Evolutionary conservation across 129 eudicot species (phyloP).

Genomic region (Oenanthe sinensis): DNA sequence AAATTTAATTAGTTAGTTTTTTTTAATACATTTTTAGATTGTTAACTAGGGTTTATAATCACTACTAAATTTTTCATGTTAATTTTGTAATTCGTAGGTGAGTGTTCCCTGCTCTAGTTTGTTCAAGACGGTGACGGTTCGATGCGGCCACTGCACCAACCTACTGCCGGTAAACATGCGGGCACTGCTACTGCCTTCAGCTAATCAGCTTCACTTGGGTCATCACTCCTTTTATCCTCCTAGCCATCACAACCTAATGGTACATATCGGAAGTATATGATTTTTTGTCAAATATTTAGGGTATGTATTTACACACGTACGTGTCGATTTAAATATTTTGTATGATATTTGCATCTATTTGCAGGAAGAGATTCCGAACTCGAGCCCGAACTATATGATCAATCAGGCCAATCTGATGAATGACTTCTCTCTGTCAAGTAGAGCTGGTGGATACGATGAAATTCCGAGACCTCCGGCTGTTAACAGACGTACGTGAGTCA

Average conservation of each 20-base stretch:
- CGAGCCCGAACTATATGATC: conserved; percentile 40
- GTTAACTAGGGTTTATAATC: neutral
- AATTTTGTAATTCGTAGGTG: conserved; percentile 28
- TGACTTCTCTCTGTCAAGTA: conserved; percentile 25
- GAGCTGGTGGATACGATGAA: conserved; percentile 40
- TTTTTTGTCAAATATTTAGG: neutral
- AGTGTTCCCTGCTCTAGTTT: conserved; percentile 77
- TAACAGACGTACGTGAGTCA: conserved; percentile 63
- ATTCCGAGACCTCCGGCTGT: conserved; percentile 54
- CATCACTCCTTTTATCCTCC: conserved; percentile 40
- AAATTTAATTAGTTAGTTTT: neutral
- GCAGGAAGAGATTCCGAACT: conserved; percentile 48
- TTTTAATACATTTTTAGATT: neutral
- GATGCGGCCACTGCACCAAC: conserved; percentile 73
- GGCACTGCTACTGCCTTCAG: conserved; percentile 36
- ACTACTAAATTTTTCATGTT: neutral
- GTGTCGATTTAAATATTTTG: neutral
- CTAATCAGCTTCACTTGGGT: conserved; percentile 38
- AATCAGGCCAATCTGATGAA: conserved; percentile 28
- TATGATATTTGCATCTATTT: neutral
- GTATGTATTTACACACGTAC: neutral
- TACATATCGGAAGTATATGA: conserved; percentile 1
- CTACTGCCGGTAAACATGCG: conserved; percentile 60
- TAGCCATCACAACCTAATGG: conserved; percentile 29
- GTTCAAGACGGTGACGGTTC: conserved; percentile 76